These are phyloP conservation scores for Fragaria nilgerrensis DNA, from an alignment of 306 rosid genomes.

Conservation along the genomic window DNA sequence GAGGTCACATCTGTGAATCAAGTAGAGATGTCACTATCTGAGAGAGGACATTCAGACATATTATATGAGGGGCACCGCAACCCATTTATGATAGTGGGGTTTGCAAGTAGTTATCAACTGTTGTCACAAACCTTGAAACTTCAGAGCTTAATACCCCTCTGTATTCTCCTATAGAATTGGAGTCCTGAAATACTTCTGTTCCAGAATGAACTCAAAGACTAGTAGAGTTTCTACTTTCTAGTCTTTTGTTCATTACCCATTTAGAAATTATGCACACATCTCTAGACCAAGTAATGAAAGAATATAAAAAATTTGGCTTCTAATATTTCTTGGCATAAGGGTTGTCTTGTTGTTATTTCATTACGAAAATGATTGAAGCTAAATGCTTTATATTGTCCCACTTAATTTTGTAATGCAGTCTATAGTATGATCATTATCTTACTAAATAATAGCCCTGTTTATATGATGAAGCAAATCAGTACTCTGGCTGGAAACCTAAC, in stretches of 20 bases:
- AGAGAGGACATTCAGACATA: neutral
- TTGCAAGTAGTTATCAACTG: neutral
- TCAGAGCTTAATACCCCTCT: neutral
- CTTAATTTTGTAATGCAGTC: neutral
- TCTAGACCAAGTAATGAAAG: neutral
- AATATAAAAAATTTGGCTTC: neutral
- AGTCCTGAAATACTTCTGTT: neutral
- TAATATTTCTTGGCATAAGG: neutral
- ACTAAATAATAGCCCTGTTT: constrained; percentile 14
- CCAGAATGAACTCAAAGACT: constrained; percentile 1
- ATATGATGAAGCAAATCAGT: constrained; percentile 75
- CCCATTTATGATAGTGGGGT: neutral
- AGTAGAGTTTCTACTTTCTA: neutral
- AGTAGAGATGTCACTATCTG: neutral
- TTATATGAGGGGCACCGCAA: neutral
- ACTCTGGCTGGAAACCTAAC: constrained; percentile 63
- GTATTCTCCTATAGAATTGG: neutral
- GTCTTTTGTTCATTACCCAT: neutral
- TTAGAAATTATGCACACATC: neutral
- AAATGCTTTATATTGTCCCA: neutral
- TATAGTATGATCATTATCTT: constrained; percentile 9
- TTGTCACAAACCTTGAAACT: neutral
- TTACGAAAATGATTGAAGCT: neutral
- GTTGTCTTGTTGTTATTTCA: neutral
- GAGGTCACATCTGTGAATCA: neutral